Evolutionary conservation across 495 filamentous ascomycete genomes (phyloP), one percentile per base, ranked within the genome.

Genomic region (Ascobolus immersus): DNA sequence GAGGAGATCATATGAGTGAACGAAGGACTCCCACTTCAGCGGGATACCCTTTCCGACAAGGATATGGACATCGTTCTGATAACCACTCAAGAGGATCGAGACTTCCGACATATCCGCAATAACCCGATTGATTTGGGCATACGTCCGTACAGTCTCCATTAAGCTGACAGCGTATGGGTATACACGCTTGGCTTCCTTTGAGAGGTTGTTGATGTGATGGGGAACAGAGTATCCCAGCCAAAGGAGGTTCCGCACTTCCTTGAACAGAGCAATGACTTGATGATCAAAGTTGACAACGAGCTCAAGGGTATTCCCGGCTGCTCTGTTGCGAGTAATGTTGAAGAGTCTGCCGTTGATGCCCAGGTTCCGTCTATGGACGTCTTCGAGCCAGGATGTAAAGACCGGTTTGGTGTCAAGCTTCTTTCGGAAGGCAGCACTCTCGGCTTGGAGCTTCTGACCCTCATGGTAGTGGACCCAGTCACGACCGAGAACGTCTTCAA

Each of bases 101-200:
- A 90, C 79, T 39, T 82, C 75, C 5, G 69, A 60, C 74, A 94
- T 81, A 22, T 73, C 67, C 13, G 59, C 52, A 36, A 99, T 90
- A 32, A 69, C 65, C 14, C 76, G 71, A 37, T 64, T 74, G 1
- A 79, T 92, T 54, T 99, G 86, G 3, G 76, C 60, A 44, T 82
- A 70, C 0, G 79, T 93, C 30, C 80, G 67, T 7, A 91, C 76
- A 45, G 76, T 92, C 55, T 99, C 86, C 82, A 99, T 99, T 44
- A 99, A 53, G 45, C 81, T 93, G 36, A 94, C 81, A 13, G 86
- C 86, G 47, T 82, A 94, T 2, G 86, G 86, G 47, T 99, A 99
- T 7, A 94, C 86, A 23, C 84, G 66, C 51, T 89, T 91, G 1
- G 86, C 89, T 47, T 94, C 86, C 53, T 92, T 94, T 2, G 86